A percentile compares a stretch with the other conserved stretches of the same genome.
These are phyloP conservation scores for Calonectria crousiana DNA, from an alignment of 2,329 filamentous ascomycete species.

Conservation along the genomic window DNA sequence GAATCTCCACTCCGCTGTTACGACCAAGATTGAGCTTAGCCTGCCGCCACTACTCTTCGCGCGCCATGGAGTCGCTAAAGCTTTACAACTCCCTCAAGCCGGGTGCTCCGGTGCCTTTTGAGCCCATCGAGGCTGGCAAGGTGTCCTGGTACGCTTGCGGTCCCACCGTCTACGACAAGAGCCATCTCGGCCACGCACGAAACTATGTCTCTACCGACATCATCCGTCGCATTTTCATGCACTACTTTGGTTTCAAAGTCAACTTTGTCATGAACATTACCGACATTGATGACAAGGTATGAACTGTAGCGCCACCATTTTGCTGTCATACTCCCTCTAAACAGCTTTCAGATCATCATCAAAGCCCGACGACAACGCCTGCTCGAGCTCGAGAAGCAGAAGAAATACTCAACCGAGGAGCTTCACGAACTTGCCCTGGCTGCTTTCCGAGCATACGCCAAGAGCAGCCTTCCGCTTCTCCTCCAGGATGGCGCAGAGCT, in stretches of 20 bases:
- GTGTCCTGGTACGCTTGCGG: conserved; percentile 92
- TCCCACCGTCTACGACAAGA: conserved; percentile 86
- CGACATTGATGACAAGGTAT: conserved; percentile 81
- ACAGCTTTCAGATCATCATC: conserved; percentile 63
- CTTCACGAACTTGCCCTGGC: conserved; percentile 60
- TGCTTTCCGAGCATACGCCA: conserved; percentile 68
- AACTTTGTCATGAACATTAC: conserved; percentile 96
- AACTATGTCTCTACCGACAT: conserved; percentile 95
- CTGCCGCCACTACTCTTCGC: conserved; percentile 51
- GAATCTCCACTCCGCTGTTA: conserved; percentile 43
- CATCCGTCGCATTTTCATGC: conserved; percentile 82
- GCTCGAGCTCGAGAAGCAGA: conserved; percentile 82
- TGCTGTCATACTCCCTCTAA: conserved; percentile 29
- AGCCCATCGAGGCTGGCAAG: conserved; percentile 77
- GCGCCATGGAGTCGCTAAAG: conserved; percentile 70
- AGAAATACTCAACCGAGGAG: conserved; percentile 64
- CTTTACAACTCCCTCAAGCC: conserved; percentile 85
- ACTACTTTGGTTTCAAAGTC: conserved; percentile 87
- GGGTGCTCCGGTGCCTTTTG: conserved; percentile 78
- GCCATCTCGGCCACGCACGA: conserved; percentile 84
- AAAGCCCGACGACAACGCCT: conserved; percentile 82
- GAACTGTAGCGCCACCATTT: conserved; percentile 13
- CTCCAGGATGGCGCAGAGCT: conserved; percentile 57
- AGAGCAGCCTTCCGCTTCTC: conserved; percentile 67
- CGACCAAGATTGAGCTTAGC: conserved; percentile 36